Conservation (phyloP, 2,329 filamentous ascomycete genomes). For the Fusarium subglutinans region DNA sequence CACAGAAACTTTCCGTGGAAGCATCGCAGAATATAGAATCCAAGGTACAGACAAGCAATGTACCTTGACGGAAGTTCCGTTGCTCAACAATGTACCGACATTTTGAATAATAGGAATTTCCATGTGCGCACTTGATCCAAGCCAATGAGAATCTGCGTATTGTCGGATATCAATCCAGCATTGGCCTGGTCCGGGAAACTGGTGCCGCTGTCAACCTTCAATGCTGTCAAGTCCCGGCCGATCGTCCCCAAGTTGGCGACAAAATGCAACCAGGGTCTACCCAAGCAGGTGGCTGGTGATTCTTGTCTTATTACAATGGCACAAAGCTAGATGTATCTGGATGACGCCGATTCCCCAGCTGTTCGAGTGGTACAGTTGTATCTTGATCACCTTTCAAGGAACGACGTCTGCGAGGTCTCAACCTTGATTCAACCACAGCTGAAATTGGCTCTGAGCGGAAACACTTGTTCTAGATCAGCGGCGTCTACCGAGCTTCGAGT, state of each 20-base stretch:
- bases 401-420: not conserved
- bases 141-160: slow-evolving; percentile 11
- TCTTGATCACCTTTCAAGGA: slow-evolving; percentile 4
- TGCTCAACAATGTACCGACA: not conserved
- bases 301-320: slow-evolving; percentile 1
- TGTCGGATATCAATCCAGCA: slow-evolving; percentile 26
- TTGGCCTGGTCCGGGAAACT: slow-evolving; percentile 19
- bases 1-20: slow-evolving; percentile 18
- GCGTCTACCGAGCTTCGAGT: not conserved
- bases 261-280: slow-evolving; percentile 3
- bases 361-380: not conserved
- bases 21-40: not conserved
- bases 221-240: slow-evolving; percentile 23
- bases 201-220: slow-evolving; percentile 14
- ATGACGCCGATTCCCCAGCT: slow-evolving; percentile 12
- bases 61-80: not conserved
- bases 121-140: not conserved
- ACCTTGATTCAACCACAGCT: not conserved
- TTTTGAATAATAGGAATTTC: not conserved
- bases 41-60: not conserved
- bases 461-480: not conserved
- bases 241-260: slow-evolving; percentile 18
- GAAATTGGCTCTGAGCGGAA: not conserved
- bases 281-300: not conserved
- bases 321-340: not conserved